Base-by-base conservation (phyloP, 140 eudicot species). In the Erigeron philadelphicus region DNA sequence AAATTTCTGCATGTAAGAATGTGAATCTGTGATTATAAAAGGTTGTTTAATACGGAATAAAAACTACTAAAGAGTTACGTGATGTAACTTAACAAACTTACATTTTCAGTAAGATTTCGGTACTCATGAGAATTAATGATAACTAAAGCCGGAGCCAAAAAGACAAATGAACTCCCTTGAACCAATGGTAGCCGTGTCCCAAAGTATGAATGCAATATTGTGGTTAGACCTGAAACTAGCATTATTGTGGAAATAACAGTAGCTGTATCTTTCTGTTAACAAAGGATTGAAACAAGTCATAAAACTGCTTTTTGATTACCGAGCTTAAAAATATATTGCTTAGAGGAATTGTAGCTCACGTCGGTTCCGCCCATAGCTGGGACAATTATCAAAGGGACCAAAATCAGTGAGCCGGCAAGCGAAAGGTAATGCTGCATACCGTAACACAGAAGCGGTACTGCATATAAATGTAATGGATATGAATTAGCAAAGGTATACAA, bases 311-410 rank as follows among this genome's bases (percentile, higher is more conserved):
- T 74, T 11, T 9, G 40, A 15, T 53, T 50, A 68, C 1, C 23
- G 31, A 55, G 56, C 21, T 41, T 17, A 16, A 7, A 72, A n/a
- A 15, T 23, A 55, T 31, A 31, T 31, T 31, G 38, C 38, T 54
- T 43, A 52, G 66, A 6, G 8, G 0, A 69, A 48, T 68, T 25
- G 16, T 43, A 65, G 38, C 97, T 89, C 48, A 93, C 98, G 80
- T 93, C 97, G 70, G 90, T 89, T 77, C 99, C 99, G 21, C 99
- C 99, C 99, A 93, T 93, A 70, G 90, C 80, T 31, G 97, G 99
- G 73, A 87, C 95, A 11, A 83, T 76, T 55, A 93, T 78, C 80
- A 89, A 71, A 49, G 98, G 99, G 41, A 81, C 67, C 73, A 93
- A 86, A 61, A 93, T 80, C 60, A 93, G 86, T 11, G 98, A 93